Evolutionary conservation across 2,329 filamentous ascomycete genomes (phyloP).

Genomic region (Aschersonia sp.): DNA sequence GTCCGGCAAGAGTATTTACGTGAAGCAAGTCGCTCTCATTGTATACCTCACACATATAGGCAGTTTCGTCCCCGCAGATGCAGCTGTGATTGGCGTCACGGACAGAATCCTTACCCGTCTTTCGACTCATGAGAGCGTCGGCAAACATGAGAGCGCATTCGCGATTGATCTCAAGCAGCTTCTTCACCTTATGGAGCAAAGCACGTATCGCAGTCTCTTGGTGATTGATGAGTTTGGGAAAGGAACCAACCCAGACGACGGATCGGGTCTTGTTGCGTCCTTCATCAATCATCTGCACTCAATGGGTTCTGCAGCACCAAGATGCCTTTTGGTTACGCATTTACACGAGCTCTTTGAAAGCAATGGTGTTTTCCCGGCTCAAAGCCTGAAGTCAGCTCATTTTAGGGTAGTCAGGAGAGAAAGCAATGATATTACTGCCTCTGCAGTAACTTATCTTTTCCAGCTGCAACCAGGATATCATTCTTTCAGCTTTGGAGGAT

Average conservation of each 20-base stretch:
- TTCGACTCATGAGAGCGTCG: conserved; percentile 53
- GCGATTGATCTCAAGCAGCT: conserved; percentile 79
- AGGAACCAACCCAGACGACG: conserved; percentile 43
- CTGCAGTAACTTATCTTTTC: conserved; percentile 64
- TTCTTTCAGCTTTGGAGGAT: conserved; percentile 69
- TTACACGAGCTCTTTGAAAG: conserved; percentile 61
- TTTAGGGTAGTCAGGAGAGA: conserved; percentile 54
- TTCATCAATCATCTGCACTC: conserved; percentile 41
- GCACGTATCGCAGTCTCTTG: conserved; percentile 63
- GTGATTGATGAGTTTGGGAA: conserved; percentile 88
- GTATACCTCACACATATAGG: conserved; percentile 88
- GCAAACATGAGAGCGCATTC: conserved; percentile 46
- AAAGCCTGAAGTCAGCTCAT: conserved; percentile 45
- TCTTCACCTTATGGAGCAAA: conserved; percentile 58
- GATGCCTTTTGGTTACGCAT: conserved; percentile 47
- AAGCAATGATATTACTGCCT: conserved; percentile 31
- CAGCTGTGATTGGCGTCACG: conserved; percentile 68
- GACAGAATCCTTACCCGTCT: conserved; percentile 87
- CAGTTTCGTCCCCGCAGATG: conserved; percentile 74
- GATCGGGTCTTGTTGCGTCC: conserved; percentile 42
- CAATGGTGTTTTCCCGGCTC: conserved; percentile 35
- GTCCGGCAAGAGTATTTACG: conserved; percentile 89
- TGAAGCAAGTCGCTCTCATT: conserved; percentile 85
- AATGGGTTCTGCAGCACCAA: conserved; percentile 31
- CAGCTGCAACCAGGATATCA: conserved; percentile 53